Conservation (phyloP, 2,329 filamentous ascomycete genomes). For the Ceratocystis lukuohia region DNA sequence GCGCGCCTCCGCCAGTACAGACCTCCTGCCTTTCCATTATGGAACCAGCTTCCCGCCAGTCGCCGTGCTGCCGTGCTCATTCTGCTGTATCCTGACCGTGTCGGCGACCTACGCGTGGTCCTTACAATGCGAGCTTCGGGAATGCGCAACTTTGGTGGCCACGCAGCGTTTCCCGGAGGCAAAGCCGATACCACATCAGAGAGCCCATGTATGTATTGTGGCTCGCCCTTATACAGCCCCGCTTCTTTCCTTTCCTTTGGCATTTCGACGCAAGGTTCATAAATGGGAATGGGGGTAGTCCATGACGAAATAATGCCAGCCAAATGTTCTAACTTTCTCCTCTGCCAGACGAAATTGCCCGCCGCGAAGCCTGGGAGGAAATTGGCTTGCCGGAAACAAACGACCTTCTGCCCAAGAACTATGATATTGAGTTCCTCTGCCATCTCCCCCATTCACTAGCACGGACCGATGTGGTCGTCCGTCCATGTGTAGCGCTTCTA, state of each 20-base stretch:
- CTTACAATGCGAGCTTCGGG: slow-evolving; percentile 54
- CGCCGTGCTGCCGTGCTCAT: slow-evolving; percentile 78
- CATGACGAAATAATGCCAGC: neutral
- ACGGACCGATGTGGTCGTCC: slow-evolving; percentile 58
- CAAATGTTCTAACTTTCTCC: slow-evolving; percentile 20
- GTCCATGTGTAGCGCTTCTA: slow-evolving; percentile 66
- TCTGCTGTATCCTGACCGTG: slow-evolving; percentile 71
- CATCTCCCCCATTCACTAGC: slow-evolving; percentile 65
- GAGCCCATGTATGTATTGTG: slow-evolving; percentile 40
- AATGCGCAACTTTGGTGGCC: slow-evolving; percentile 59
- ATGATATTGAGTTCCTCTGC: slow-evolving; percentile 77
- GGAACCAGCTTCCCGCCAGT: slow-evolving; percentile 46
- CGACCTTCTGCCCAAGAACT: slow-evolving; percentile 55
- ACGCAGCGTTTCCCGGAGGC: slow-evolving; percentile 76
- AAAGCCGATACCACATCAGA: slow-evolving; percentile 47
- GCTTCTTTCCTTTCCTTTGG: neutral
- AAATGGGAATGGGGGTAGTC: too few relatives aligned
- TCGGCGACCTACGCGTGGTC: slow-evolving; percentile 62
- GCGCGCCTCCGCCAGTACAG: slow-evolving; percentile 47
- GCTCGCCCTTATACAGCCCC: too few relatives aligned
- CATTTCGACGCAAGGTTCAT: neutral
- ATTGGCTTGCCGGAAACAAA: slow-evolving; percentile 73
- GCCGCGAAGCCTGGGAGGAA: slow-evolving; percentile 83
- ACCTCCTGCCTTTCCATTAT: slow-evolving; percentile 46
- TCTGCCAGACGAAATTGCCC: slow-evolving; percentile 60